These are phyloP conservation scores for Aspergillus taichungensis DNA, from an alignment of 495 filamentous ascomycete species.

Conservation along the genomic window DNA sequence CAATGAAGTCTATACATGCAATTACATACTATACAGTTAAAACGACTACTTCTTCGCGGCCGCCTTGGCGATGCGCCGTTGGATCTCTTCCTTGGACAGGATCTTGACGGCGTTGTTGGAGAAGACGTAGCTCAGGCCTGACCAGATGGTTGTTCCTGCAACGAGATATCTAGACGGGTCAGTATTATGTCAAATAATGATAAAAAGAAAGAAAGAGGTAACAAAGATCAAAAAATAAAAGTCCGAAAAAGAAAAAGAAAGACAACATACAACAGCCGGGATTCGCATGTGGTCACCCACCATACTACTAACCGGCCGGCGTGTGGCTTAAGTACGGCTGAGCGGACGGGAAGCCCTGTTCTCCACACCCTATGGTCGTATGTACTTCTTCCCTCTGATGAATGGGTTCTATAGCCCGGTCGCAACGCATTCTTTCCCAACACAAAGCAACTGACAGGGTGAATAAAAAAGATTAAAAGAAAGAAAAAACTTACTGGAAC, in stretches of 20 bases:
- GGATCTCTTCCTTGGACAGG: conserved; percentile 44
- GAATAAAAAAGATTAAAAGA: conserved; percentile 3
- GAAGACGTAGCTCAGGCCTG: conserved; percentile 72
- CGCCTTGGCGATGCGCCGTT: conserved; percentile 30
- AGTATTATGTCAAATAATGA: not conserved
- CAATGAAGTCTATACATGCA: too few relatives aligned
- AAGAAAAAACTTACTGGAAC: conserved; percentile 57
- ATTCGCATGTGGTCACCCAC: conserved; percentile 33
- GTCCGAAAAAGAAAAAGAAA: conserved; percentile 3
- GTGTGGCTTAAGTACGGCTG: conserved; percentile 34
- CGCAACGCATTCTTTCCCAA: not conserved
- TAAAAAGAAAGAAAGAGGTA: not conserved
- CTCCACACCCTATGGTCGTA: conserved; percentile 34
- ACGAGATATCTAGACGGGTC: conserved; percentile 49
- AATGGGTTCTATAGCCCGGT: conserved; percentile 8
- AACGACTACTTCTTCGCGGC: conserved; percentile 18
- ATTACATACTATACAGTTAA: too few relatives aligned
- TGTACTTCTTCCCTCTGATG: conserved; percentile 5
- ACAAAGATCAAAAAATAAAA: conserved; percentile 3
- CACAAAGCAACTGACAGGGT: not conserved
- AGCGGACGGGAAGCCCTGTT: conserved; percentile 35
- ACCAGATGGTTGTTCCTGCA: conserved; percentile 75
- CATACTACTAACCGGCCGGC: conserved; percentile 32
- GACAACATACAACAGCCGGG: conserved; percentile 30
- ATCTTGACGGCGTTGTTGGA: conserved; percentile 78